phyloP scores from a whole-genome alignment of 2,329 filamentous ascomycete species.

The Sporothrix dimorphospora region DNA sequence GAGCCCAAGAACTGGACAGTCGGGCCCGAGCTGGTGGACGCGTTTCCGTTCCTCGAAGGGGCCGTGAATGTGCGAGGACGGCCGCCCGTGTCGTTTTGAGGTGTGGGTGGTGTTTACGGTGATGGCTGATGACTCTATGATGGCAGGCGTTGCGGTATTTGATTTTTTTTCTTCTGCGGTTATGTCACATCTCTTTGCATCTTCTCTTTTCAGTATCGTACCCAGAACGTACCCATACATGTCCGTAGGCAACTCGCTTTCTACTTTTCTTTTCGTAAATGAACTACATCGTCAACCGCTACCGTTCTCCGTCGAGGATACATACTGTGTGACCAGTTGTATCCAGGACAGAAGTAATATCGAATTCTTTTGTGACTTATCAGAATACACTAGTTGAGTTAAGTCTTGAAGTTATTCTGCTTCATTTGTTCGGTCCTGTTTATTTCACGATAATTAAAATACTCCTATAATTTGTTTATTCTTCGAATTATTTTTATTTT shows the following conservation, averaged over 20 bases:
- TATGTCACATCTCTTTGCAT: not conserved
- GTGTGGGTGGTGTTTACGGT: no score
- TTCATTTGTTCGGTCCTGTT: not conserved
- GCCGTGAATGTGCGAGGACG: conserved; percentile 27
- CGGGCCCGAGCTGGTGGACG: conserved; percentile 28
- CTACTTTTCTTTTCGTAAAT: not conserved
- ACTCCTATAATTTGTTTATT: no score
- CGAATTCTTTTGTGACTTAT: no score
- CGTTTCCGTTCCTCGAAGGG: conserved; percentile 28
- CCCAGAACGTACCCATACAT: not conserved
- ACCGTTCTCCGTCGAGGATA: no score
- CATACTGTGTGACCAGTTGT: no score
- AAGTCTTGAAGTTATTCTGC: no score
- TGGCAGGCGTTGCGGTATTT: not conserved
- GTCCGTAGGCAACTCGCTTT: not conserved
- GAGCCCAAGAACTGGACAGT: conserved; percentile 29
- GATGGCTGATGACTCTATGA: not conserved
- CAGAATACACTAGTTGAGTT: no score
- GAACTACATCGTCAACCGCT: no score
- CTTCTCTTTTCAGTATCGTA: not conserved
- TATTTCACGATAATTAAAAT: no score
- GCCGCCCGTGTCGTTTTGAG: conserved; percentile 4
- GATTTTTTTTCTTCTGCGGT: not conserved
- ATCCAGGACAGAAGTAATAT: no score
- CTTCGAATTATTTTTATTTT: no score